Base-by-base conservation (phyloP, 805 yeast genomes). In the Candida tibetensis region DNA sequence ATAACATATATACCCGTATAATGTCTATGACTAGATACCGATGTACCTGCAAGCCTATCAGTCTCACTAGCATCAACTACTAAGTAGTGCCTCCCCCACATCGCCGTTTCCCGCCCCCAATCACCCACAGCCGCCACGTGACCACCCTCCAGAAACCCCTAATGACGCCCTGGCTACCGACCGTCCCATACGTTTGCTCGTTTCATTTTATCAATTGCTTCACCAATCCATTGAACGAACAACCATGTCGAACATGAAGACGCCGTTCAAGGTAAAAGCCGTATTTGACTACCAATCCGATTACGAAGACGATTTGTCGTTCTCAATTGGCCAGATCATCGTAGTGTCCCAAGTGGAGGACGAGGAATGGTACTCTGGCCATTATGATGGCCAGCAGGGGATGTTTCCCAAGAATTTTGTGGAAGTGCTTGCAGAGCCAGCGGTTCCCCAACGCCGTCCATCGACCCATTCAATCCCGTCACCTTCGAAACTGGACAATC, bases 361-460 rank as follows among this genome's bases (percentile, higher is more conserved):
- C 58, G 95, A 81, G 5, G 96, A 90, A 46, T 93, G 98, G 98
- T 84, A 77, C 55, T 68, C 75, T 28, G 99, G 99, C 3, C 64
- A 71, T 4, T 84, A 75, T 50, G 64, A 66, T 22, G 86, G 86
- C 4, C 61, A 64, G 31, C 61, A 75, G 15, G 99, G 99, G 5
- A 81, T 90, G 66, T 93, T 93, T 52, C 99, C 99, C 3, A 78
- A 76, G 56, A 80, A 79, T 53, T 91, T 87, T 65, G 98, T 91
- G 4, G 77, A 77, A 34, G 39, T 45, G 16, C 16, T 46, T n/a
- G 33, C 31, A 14, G 40, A 16, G 13, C 39, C 34, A 2, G 36
- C 45, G 15, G 28, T 18, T 7, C 23, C 46, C 17, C 32, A 32
- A 17, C 30, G 31, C 17, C 31, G 37, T 27, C 37, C 37, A n/a